Evolutionary conservation across 2,329 filamentous ascomycete species (phyloP).

Genomic region (Tolypocladium endophyticum): DNA sequence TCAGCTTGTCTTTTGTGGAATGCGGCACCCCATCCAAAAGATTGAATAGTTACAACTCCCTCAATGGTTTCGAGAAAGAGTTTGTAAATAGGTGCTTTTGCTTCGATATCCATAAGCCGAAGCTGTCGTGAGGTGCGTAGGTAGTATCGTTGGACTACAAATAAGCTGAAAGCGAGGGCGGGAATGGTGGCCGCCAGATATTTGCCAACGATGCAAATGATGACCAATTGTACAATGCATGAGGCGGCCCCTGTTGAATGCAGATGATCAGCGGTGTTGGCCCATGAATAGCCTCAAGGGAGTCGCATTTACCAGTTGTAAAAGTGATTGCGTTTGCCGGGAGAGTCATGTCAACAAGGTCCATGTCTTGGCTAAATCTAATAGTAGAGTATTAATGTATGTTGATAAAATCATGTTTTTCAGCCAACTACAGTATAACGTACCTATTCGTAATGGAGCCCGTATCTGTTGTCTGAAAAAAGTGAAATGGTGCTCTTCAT

Average conservation of each 20-base stretch:
- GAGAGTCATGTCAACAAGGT: slow-evolving; percentile 21
- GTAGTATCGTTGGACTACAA: slow-evolving; percentile 14
- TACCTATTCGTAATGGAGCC: slow-evolving; percentile 22
- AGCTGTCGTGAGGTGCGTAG: slow-evolving; percentile 19
- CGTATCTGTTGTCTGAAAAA: slow-evolving; percentile 12
- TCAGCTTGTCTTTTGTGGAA: slow-evolving; percentile 6
- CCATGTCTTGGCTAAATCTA: slow-evolving; percentile 27
- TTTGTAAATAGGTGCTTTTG: slow-evolving; percentile 16
- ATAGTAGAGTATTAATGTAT: not conserved
- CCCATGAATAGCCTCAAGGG: not conserved
- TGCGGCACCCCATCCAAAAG: slow-evolving; percentile 15
- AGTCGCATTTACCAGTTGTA: not conserved
- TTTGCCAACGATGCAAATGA: slow-evolving; percentile 19
- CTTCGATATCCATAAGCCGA: slow-evolving; percentile 16
- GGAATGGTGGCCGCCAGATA: slow-evolving; percentile 32
- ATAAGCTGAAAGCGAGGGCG: not conserved
- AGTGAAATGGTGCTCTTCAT: not conserved
- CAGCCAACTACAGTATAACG: too few species aligned
- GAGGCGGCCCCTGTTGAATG: slow-evolving; percentile 8
- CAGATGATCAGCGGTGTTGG: not conserved
- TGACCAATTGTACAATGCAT: not conserved
- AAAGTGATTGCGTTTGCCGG: slow-evolving; percentile 6
- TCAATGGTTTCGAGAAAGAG: slow-evolving; percentile 13
- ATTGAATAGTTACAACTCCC: slow-evolving; percentile 17
- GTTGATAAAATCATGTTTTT: too few species aligned